Evolutionary conservation across 106 monocot genomes (phyloP), one percentile per base, ranked within the genome.

Genomic region (Dendrobium chrysotoxum): DNA sequence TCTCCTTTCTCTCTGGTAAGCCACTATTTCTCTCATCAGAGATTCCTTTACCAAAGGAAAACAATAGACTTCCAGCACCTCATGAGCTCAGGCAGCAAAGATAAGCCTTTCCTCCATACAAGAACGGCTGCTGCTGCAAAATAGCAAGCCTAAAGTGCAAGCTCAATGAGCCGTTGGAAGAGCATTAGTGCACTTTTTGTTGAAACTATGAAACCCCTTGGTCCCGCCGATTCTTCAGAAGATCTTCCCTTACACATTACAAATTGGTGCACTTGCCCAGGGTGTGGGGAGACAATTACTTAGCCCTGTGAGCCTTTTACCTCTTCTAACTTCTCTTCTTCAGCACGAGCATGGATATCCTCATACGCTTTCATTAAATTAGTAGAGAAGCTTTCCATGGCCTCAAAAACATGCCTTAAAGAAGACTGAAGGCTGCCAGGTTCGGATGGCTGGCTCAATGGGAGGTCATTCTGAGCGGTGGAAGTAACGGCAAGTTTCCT

Each of bases 401-500:
- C 88, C 77, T 88, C 90, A 81, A 93, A 87, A 18, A 93, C 70
- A 31, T 83, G 84, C 39, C 26, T 83, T 23, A 93, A 79, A 70
- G 85, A 73, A n/a, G 45, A 71, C 23, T 87, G 90, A 80, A 90
- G 67, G 73, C 89, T 86, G 28, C 77, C 79, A 8, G 65, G 73
- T 74, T 71, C 38, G 12, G 71, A 6, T 23, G 10, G 64, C 31
- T 38, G 71, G 28, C 38, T 38, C 74, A n/a, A n/a, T 5, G 84
- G 88, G 73, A 80, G 35, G 39, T 50, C 72, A 47, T 53, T 47
- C 46, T 82, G 53, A 13, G 15, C 50, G 3, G 73, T 79, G 26
- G 90, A 88, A 21, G 84, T 81, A 17, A 81, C 38, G 12, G 71
- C 85, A 4, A 86, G 79, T 70, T 92, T 98, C 85, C 84, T 98